Conservation (phyloP, 257 asterid genomes). For the Cinchona pubescens region DNA sequence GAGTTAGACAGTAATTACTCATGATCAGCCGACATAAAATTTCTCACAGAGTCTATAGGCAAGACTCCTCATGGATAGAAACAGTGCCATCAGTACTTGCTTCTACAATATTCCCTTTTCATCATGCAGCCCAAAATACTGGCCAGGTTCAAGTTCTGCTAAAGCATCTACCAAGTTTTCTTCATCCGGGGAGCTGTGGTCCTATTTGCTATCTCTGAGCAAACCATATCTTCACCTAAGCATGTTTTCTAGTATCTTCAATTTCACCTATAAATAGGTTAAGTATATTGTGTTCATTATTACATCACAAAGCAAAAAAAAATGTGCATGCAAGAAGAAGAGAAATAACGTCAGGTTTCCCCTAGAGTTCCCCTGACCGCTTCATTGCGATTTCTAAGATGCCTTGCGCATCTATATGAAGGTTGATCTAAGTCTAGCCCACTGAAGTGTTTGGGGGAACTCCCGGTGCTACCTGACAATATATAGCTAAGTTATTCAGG, state of each 20-base stretch:
- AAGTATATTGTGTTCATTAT: background rate
- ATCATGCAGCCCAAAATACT: slow-evolving; percentile 30
- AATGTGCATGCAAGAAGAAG: background rate
- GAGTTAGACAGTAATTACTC: too few relatives aligned
- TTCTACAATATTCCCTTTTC: slow-evolving; percentile 19
- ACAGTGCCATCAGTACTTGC: slow-evolving; percentile 14
- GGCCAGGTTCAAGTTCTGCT: slow-evolving; percentile 40
- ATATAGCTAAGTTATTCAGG: background rate
- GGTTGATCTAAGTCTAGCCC: background rate
- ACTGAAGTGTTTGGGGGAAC: slow-evolving; percentile 88
- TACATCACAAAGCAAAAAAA: background rate
- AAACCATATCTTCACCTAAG: slow-evolving; percentile 1
- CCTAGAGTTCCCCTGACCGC: slow-evolving; percentile 50
- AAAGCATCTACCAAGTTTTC: slow-evolving; percentile 20
- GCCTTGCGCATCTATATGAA: background rate
- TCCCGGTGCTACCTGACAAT: slow-evolving; percentile 36
- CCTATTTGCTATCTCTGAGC: background rate
- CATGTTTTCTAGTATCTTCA: background rate
- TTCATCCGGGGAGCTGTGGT: slow-evolving; percentile 17
- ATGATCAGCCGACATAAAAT: too few relatives aligned
- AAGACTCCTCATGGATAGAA: slow-evolving; percentile 25
- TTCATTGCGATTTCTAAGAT: slow-evolving; percentile 28
- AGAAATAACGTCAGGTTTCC: slow-evolving; percentile 28
- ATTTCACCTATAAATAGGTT: slow-evolving; percentile 11
- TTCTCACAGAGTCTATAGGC: too few relatives aligned